Base-by-base conservation (phyloP, 2,329 filamentous ascomycete genomes). In the Talaromyces sp. region DNA sequence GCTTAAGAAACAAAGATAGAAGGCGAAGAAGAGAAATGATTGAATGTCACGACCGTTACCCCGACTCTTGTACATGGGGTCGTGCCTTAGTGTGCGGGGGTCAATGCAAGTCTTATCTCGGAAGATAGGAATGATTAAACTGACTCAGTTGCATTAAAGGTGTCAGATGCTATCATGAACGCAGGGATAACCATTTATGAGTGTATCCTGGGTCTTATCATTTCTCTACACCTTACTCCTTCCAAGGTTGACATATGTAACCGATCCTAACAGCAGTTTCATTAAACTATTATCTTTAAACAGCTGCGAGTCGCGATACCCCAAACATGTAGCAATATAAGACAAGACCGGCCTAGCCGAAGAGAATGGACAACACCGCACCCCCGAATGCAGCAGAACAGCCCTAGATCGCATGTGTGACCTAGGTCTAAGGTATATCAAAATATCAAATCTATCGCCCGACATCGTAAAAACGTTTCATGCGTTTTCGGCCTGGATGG, bases 401-500 rank as follows among this genome's bases (percentile, higher is more conserved):
- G 48, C 41, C 46, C 36, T 49, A 43, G 61, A 51, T 60, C 36
- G 43, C 42, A 49, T 33, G 42, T 49, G 48, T 50, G 53, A 47
- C 49, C 41, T 48, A 37, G 55, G 53, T 54, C 49, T 58, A 63
- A 63, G 58, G 61, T 66, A 66, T 63, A 69, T 65, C 60, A 58
- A 64, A 63, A 61, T 56, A 63, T 54, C 60, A 57, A 58, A 60
- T 69, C 63, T 70, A 70, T 65, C 56, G 54, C 56, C 62, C 55
- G 60, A 64, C 57, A 60, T 67, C 61, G 56, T 66, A 64, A 57
- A 59, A 56, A 61, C 60, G 55, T 56, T 70, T 66, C 52, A 75
- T 70, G 72, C 67, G 64, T 72, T 75, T 62, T 76, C 73, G 29
- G 73, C 69, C 54, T 75, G 72, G 56, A 76, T 69, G 44, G 73